phyloP scores from a whole-genome alignment of 306 rosid genomes.

The Fagus crenata region DNA sequence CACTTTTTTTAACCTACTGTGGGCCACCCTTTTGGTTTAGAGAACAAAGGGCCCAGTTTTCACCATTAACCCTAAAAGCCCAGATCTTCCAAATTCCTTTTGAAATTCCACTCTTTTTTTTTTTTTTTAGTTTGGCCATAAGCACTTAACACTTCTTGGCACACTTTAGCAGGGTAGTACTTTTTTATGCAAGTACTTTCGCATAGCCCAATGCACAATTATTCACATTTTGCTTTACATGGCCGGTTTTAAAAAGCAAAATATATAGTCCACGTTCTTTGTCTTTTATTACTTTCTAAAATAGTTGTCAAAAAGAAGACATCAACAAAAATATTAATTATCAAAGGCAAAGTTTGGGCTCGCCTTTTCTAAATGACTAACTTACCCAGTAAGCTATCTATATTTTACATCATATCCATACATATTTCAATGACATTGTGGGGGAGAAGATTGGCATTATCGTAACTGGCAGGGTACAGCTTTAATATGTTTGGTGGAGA shows the following conservation, averaged over 20 bases:
- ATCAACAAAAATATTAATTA: not conserved
- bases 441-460: slow-evolving; percentile 1
- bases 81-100: slow-evolving; percentile 7
- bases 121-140: not conserved
- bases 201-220: slow-evolving; percentile 54
- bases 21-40: not conserved
- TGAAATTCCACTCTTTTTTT: not conserved
- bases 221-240: slow-evolving; percentile 40
- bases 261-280: slow-evolving; percentile 25
- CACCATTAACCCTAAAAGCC: not conserved
- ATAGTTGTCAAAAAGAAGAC: not conserved
- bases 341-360: not conserved
- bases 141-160: not conserved
- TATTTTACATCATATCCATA: not conserved
- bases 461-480: not conserved
- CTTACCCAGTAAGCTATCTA: not conserved
- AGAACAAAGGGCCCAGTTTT: not conserved
- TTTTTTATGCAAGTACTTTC: slow-evolving; percentile 36
- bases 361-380: slow-evolving; percentile 1
- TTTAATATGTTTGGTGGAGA: not conserved
- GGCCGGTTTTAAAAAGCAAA: slow-evolving; percentile 26
- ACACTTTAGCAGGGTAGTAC: slow-evolving; percentile 23
- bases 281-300: slow-evolving; percentile 37
- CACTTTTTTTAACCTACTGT: slow-evolving; percentile 5
- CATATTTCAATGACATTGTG: not conserved